Percentiles rank a stretch among this genome's conserved stretches.
Conservation (phyloP, 495 filamentous ascomycete genomes). For the Patellaria atrata region DNA sequence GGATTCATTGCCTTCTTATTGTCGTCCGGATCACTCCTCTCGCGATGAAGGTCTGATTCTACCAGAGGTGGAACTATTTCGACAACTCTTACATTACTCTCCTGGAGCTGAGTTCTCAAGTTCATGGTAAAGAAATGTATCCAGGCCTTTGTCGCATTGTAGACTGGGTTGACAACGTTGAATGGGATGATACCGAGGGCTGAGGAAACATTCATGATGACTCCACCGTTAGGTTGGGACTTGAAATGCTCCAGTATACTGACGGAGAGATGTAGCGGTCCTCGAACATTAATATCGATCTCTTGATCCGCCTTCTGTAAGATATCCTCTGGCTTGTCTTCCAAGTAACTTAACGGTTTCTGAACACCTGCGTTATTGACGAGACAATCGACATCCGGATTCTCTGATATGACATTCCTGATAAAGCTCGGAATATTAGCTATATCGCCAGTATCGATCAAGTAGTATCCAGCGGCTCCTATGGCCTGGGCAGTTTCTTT, state of each 20-base stretch:
- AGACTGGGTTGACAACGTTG: slow-evolving; percentile 33
- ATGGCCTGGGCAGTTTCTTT: slow-evolving; percentile 26
- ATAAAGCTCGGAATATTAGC: slow-evolving; percentile 28
- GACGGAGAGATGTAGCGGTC: slow-evolving; percentile 35
- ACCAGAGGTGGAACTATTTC: slow-evolving; percentile 37
- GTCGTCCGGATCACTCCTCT: slow-evolving; percentile 35
- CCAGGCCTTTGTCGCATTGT: slow-evolving; percentile 37
- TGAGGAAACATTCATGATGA: slow-evolving; percentile 35
- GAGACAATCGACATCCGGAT: slow-evolving; percentile 35
- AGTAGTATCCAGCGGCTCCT: slow-evolving; percentile 27
- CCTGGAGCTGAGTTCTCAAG: slow-evolving; percentile 30
- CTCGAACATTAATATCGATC: slow-evolving; percentile 36
- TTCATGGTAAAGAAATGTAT: slow-evolving; percentile 35
- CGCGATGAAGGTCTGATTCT: slow-evolving; percentile 34
- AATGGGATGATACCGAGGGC: slow-evolving; percentile 32
- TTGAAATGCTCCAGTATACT: slow-evolving; percentile 32
- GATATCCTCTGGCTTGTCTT: slow-evolving; percentile 16
- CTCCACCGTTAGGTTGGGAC: slow-evolving; percentile 16
- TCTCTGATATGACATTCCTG: slow-evolving; percentile 21
- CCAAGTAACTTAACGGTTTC: slow-evolving; percentile 20
- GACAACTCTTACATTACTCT: slow-evolving; percentile 29
- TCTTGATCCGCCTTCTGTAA: slow-evolving; percentile 34
- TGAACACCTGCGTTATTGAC: slow-evolving; percentile 30
- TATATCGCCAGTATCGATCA: slow-evolving; percentile 32
- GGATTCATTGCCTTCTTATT: slow-evolving; percentile 37